Base-by-base conservation (phyloP, 1,284 basidiomycete genomes). In the Lignosus rhinocerotis region DNA sequence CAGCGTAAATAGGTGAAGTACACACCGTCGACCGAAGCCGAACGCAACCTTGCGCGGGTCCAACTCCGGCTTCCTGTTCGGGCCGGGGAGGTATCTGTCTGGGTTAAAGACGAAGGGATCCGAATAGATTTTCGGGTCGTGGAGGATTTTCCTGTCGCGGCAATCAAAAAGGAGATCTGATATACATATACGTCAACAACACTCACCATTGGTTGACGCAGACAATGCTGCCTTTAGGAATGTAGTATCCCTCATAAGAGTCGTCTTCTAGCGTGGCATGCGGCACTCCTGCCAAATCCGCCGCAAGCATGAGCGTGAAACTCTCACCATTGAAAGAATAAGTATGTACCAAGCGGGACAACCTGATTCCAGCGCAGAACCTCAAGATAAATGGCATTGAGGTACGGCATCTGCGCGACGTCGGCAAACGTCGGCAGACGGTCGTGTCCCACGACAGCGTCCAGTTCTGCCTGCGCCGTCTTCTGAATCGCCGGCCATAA, bases 391-490 rank as follows among this genome's bases (percentile, higher is more conserved):
- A 74, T 32, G 6, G 73, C 73, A 39, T 71, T 66, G 42, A 73
- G 46, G 54, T 72, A 75, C 9, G 72, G 72, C 36, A 75, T 61
- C 3, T 56, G 45, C 5, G 58, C 59, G 7, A 70, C 59, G 47
- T 75, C 73, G 12, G 58, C 62, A 33, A 68, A 67, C 3, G 60
- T 64, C 14, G 73, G 73, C 9, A 73, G 65, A 6, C 70, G 62
- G n/a, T 69, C 68, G 11, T 38, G 41, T 11, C 72, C 71, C 7
- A 75, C 51, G 21, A 69, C 66, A 2, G 59, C 47, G 42, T 73
- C 72, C 19, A 75, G 61, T 57, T 74, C 72, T 8, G 47, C 63
- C 41, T 72, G 71, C 0, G 72, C 73, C 36, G 62, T 69, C 42
- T 50, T 58, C 52, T 73, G 71, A 6, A 71, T 64, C 5, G 68